These are phyloP conservation scores for Cyclocybe aegerita DNA, from an alignment of 768 basidiomycete genomes.

Conservation along the genomic window DNA sequence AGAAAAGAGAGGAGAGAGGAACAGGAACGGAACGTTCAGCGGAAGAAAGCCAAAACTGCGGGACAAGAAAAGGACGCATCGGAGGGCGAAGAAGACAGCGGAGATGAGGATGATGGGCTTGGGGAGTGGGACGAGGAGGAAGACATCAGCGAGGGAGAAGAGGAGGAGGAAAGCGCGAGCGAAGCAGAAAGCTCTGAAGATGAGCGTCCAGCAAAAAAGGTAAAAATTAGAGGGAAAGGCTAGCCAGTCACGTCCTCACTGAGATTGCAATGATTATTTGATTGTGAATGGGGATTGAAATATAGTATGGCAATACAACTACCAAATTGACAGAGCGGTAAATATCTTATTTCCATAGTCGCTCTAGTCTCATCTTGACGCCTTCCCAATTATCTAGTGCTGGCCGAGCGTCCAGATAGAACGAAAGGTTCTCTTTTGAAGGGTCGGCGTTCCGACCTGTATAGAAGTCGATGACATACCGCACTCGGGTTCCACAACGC, in stretches of 20 bases:
- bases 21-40: slow-evolving; percentile 87
- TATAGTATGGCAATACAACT: slow-evolving; percentile 3
- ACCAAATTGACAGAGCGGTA: background rate
- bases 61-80: slow-evolving; percentile 25
- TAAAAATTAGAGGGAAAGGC: slow-evolving; percentile 48
- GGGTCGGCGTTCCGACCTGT: slow-evolving; percentile 62
- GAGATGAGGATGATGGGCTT: slow-evolving; percentile 36
- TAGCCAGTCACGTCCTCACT: slow-evolving; percentile 18
- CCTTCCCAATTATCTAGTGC: slow-evolving; percentile 95
- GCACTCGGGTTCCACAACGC: slow-evolving; percentile 83
- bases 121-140: slow-evolving; percentile 57
- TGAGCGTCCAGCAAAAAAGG: slow-evolving; percentile 56
- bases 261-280: background rate
- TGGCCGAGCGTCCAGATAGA: slow-evolving; percentile 93
- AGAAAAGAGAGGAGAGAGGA: slow-evolving; percentile 80
- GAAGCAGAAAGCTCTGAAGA: slow-evolving; percentile 49
- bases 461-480: slow-evolving; percentile 99
- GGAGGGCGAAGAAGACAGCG: slow-evolving; percentile 29
- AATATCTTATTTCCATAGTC: slow-evolving; percentile 41
- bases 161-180: slow-evolving; percentile 33
- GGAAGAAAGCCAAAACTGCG: slow-evolving; percentile 59
- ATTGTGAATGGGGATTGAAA: slow-evolving; percentile 9
- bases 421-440: slow-evolving; percentile 61
- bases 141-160: slow-evolving; percentile 58
- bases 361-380: slow-evolving; percentile 74